Percentiles rank a stretch among this genome's conserved stretches.
These are phyloP conservation scores for Gymnopilus junonius DNA, from an alignment of 768 basidiomycete genomes.

Conservation along the genomic window DNA sequence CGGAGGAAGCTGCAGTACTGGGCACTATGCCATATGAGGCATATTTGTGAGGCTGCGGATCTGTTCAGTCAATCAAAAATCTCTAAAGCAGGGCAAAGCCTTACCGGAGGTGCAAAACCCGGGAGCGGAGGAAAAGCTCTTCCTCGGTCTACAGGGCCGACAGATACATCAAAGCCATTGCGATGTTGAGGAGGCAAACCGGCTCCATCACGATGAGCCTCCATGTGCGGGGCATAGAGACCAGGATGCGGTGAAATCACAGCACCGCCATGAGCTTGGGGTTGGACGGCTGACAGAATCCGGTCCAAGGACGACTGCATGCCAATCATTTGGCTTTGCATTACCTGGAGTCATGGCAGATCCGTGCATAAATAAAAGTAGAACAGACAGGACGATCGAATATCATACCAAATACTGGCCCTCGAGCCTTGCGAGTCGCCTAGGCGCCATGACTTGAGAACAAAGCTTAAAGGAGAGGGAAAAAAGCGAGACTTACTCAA, in stretches of 20 bases:
- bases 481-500: conserved; percentile 60
- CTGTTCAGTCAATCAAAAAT: conserved; percentile 16
- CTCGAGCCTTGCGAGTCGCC: conserved; percentile 83
- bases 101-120: conserved; percentile 88
- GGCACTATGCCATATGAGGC: conserved; percentile 90
- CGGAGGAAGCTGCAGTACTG: conserved; percentile 82
- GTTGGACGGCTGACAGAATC: conserved; percentile 71
- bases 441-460: conserved; percentile 37
- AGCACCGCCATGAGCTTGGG: conserved; percentile 36
- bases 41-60: conserved; percentile 79
- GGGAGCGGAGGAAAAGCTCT: conserved; percentile 82
- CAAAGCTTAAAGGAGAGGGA: conserved; percentile 13
- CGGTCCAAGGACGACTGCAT: conserved; percentile 90
- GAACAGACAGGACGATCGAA: neutral
- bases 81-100: conserved; percentile 26
- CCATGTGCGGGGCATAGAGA: conserved; percentile 39
- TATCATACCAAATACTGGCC: conserved; percentile 77
- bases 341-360: conserved; percentile 53
- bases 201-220: conserved; percentile 33
- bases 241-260: conserved; percentile 40
- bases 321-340: conserved; percentile 95
- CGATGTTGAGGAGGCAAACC: conserved; percentile 40
- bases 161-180: conserved; percentile 43
- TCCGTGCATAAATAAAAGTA: neutral
- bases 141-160: conserved; percentile 34